These are phyloP conservation scores for Aspergillus neoniger DNA, from an alignment of 2,329 filamentous ascomycete species.

Conservation along the genomic window DNA sequence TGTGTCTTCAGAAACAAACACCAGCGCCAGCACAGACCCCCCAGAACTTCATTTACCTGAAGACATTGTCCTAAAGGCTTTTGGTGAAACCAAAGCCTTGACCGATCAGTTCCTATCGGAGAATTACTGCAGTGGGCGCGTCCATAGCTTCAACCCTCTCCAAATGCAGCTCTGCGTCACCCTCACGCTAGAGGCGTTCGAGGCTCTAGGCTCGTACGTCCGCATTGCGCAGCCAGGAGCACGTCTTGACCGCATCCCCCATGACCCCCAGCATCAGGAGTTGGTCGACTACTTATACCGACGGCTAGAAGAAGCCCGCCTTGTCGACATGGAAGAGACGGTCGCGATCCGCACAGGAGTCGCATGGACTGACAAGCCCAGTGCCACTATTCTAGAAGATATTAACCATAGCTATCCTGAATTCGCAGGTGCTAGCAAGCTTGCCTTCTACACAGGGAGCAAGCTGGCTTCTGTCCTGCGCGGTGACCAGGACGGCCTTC, in stretches of 20 bases:
- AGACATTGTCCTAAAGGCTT: conserved; percentile 27
- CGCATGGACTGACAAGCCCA: conserved; percentile 22
- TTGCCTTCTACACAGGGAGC: conserved; percentile 25
- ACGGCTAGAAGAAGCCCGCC: conserved; percentile 34
- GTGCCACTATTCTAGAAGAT: conserved; percentile 29
- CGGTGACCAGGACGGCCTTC: conserved; percentile 41
- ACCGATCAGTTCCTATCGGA: conserved; percentile 34
- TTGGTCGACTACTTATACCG: conserved; percentile 38
- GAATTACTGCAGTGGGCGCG: conserved; percentile 26
- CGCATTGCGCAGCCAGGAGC: conserved; percentile 25
- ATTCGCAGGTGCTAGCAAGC: conserved; percentile 27
- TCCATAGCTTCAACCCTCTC: conserved; percentile 28
- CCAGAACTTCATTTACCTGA: conserved; percentile 9
- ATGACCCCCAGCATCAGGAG: conserved; percentile 30
- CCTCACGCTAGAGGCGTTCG: conserved; percentile 37
- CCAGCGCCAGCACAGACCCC: conserved; percentile 7
- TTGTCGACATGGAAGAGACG: conserved; percentile 31
- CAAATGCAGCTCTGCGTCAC: conserved; percentile 27
- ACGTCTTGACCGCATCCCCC: conserved; percentile 22
- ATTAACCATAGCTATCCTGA: conserved; percentile 31
- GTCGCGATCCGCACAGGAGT: conserved; percentile 33
- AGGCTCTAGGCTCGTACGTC: conserved; percentile 33
- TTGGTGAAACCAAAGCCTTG: conserved; percentile 23
- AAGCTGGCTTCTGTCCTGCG: conserved; percentile 23
- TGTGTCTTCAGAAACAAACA: conserved; percentile 8